Conservation (phyloP, 176 grass and related monocot species). For the Metroxylon sagu region DNA sequence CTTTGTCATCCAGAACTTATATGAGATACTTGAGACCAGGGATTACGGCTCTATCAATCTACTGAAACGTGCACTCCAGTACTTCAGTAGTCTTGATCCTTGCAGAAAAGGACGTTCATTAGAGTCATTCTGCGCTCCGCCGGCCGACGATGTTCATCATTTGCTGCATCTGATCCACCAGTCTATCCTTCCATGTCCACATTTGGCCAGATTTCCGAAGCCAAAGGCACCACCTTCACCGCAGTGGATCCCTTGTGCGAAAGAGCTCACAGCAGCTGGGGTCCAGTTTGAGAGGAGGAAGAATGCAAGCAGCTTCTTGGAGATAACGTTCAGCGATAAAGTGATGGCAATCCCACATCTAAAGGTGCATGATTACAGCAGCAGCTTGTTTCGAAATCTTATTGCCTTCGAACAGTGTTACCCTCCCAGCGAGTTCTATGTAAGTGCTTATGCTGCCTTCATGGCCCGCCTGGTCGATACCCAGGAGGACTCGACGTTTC, state of each 20-base stretch:
- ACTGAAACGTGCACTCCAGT: too few species aligned
- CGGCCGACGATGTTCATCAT: background rate
- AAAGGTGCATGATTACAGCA: background rate
- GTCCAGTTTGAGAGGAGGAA: slow-evolving; percentile 2
- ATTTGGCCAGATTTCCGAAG: too few species aligned
- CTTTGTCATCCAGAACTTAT: background rate
- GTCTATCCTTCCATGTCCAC: background rate
- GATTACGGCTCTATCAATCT: too few species aligned
- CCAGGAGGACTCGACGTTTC: background rate
- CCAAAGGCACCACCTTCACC: too few species aligned
- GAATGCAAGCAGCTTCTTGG: background rate
- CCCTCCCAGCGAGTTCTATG: background rate
- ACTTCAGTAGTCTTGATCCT: background rate
- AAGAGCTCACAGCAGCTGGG: background rate
- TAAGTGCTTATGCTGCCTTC: slow-evolving; percentile 1
- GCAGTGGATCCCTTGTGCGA: slow-evolving; percentile 1
- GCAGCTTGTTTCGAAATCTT: slow-evolving; percentile 1
- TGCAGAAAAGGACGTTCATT: background rate
- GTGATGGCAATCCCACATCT: slow-evolving; percentile 8
- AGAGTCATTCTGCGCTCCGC: too few species aligned
- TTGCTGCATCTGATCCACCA: slow-evolving; percentile 15
- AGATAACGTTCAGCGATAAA: slow-evolving; percentile 1
- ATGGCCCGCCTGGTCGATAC: slow-evolving; percentile 4
- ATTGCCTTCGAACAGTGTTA: slow-evolving; percentile 22
- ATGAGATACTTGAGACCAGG: too few species aligned